These are phyloP conservation scores for Populus pruinosa DNA, from an alignment of 345 rosid genomes.

Conservation along the genomic window DNA sequence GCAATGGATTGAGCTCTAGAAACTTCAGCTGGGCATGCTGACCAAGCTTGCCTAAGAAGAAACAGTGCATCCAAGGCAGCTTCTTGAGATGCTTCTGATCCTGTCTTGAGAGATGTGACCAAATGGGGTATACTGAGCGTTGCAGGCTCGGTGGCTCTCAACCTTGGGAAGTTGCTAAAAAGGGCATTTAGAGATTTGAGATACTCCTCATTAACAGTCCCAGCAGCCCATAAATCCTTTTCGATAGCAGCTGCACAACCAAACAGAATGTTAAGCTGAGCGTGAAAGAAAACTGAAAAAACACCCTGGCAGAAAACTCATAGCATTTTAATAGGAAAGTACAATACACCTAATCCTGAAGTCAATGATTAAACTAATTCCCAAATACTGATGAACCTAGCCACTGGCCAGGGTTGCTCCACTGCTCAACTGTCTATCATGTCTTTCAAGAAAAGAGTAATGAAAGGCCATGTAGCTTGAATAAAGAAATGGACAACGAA, in stretches of 20 bases:
- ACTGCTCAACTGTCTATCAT: neutral
- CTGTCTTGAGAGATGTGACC: conserved; percentile 87
- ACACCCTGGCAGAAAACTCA: conserved; percentile 1
- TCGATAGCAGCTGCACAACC: conserved; percentile 88
- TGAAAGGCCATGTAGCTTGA: neutral
- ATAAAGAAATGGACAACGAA: neutral
- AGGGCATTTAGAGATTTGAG: conserved; percentile 83
- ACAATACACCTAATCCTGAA: neutral
- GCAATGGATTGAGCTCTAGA: conserved; percentile 95
- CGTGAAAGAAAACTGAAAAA: neutral
- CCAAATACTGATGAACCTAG: neutral
- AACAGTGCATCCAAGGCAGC: conserved; percentile 95
- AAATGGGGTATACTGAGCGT: conserved; percentile 96
- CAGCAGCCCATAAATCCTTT: conserved; percentile 96
- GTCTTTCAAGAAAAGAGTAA: conserved; percentile 3
- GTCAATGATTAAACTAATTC: conserved; percentile 1
- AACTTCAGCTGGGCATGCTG: conserved; percentile 97
- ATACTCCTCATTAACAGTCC: conserved; percentile 93
- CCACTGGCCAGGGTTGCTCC: neutral
- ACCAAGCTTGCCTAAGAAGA: conserved; percentile 99
- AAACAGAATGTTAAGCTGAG: conserved; percentile 1
- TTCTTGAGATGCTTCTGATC: conserved; percentile 98
- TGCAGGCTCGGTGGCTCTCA: conserved; percentile 97
- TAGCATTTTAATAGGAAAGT: neutral
- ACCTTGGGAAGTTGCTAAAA: conserved; percentile 93